Percentiles rank a stretch among this genome's conserved stretches.
These are phyloP conservation scores for Aspergillus arachidicola DNA, from an alignment of 2,329 filamentous ascomycete genomes.

Conservation along the genomic window DNA sequence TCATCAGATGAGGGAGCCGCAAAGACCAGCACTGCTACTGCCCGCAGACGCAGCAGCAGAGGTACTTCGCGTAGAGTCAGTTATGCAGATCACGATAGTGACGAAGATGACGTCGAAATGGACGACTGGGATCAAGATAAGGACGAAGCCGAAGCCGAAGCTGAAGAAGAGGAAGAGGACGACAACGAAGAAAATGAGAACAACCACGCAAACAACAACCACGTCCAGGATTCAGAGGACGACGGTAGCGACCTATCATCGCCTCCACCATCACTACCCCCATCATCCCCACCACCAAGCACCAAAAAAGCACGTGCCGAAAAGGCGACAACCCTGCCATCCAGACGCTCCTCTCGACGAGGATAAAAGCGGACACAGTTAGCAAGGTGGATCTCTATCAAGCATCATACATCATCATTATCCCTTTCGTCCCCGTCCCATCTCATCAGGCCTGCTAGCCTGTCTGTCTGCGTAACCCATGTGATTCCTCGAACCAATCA, in stretches of 20 bases:
- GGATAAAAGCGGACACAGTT: constrained; percentile 8
- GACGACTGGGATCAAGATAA: constrained; percentile 38
- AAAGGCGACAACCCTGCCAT: constrained; percentile 19
- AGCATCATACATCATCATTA: not conserved
- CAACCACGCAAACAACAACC: constrained; percentile 20
- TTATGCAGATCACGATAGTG: constrained; percentile 49
- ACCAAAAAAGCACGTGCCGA: constrained; percentile 15
- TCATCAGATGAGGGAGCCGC: constrained; percentile 46
- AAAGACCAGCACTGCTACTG: constrained; percentile 32
- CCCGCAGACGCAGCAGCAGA: constrained; percentile 44
- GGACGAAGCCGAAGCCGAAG: constrained; percentile 24
- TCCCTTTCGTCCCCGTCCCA: not conserved
- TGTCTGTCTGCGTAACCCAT: not conserved
- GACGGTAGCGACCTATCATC: constrained; percentile 9
- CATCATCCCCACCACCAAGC: constrained; percentile 13
- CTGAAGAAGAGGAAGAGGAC: constrained; percentile 24
- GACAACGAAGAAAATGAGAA: constrained; percentile 17
- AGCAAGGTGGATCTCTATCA: not conserved
- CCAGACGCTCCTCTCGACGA: constrained; percentile 24
- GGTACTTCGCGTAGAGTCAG: constrained; percentile 40
- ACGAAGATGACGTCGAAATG: constrained; percentile 48
- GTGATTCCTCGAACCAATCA: not conserved
- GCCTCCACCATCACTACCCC: constrained; percentile 12
- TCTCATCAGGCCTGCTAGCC: not conserved
- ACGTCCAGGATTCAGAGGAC: constrained; percentile 16